Base-by-base conservation (phyloP, 2,329 filamentous ascomycete species). In the Camillea tinctor region DNA sequence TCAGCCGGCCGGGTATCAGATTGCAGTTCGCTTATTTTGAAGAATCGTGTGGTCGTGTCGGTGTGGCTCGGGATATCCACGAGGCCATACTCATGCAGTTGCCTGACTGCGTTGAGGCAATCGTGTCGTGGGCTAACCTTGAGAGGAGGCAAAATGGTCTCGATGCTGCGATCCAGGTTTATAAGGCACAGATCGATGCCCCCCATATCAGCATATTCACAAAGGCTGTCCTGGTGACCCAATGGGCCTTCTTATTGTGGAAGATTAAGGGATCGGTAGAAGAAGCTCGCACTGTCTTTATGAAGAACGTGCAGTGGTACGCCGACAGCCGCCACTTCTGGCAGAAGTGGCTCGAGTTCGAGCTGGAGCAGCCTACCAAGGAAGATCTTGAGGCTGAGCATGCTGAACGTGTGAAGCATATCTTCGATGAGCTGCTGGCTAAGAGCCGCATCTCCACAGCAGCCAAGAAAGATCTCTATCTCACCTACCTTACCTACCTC, bases 21-120 rank as follows among this genome's bases (percentile, higher is more conserved):
- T 81, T 98, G 62, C 91, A 96, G 72, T 98, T 93, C 79, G 94
- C 95, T 15, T 92, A 93, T 68, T 97, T 97, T 66, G 95, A 99
- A 73, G 95, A 99, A 77, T 90, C 91, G 75, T 83, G 85, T 49
- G 91, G 87, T 4, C 87, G 92, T 48, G 79, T 89, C 23, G 89
- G 91, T 63, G 84, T 96, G 44, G 92, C 94, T 11, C 86, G 89
- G 61, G 93, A 91, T 60, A 93, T 99, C 58, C 91, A 97, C 71
- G 84, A 89, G 53, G 88, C 91, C 1, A 89, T 99, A 57, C 81
- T 98, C 30, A 79, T 88, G 65, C 83, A 84, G 60, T 78, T 96
- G 17, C 93, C 94, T 0, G 89, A 91, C 66, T 91, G 94, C 65
- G 84, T 96, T 52, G 93, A 97, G 74, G 92, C 91, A 1, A 92